Evolutionary conservation across 768 basidiomycete genomes (phyloP), one percentile per base, ranked within the genome.

Genomic region (Russula virescens): DNA sequence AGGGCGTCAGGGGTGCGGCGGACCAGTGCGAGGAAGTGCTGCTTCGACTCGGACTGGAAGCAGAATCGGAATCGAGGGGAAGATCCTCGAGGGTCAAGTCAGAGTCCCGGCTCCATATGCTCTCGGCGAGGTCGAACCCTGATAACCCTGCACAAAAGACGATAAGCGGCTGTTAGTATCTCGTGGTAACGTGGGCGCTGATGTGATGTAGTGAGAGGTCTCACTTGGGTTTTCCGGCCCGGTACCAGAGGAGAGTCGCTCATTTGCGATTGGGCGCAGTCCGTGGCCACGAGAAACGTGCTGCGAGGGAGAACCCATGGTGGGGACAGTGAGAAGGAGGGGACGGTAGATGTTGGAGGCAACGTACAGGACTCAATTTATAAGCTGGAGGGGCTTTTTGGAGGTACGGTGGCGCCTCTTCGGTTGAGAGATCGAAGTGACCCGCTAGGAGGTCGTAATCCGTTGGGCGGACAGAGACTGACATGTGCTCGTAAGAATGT

Each of bases 61-160:
- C 25, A 11, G 63, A 55, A 14, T 65, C 64, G 3, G 62, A 66
- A 19, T 63, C 26, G 62, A 66, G 62, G 11, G 62, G 51, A 23
- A 66, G 38, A 21, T 66, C 64, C n/a, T 66, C 55, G 25, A 66
- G 62, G 1, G 64, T 66, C 45, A 66, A 34, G 35, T 66, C 64
- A 2, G 64, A 66, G 19, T 58, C 56, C 11, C 35, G 56, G 25
- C 64, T 66, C 64, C 64, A 66, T 28, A 66, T 64, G 53, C 64
- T 66, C 35, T 66, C 64, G 46, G 64, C 62, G 45, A 66, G 62
- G 45, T 63, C 62, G 28, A 66, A 64, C 23, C 55, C 64, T 35
- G 55, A 63, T 49, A 64, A 23, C 14, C 56, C 64, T 66, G 14
- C 3, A 16, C 2, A 19, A 3, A 21, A 1, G 45, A 2, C 11